These are phyloP conservation scores for Abelmoschus esculentus DNA, from an alignment of 345 rosid species.

Conservation along the genomic window DNA sequence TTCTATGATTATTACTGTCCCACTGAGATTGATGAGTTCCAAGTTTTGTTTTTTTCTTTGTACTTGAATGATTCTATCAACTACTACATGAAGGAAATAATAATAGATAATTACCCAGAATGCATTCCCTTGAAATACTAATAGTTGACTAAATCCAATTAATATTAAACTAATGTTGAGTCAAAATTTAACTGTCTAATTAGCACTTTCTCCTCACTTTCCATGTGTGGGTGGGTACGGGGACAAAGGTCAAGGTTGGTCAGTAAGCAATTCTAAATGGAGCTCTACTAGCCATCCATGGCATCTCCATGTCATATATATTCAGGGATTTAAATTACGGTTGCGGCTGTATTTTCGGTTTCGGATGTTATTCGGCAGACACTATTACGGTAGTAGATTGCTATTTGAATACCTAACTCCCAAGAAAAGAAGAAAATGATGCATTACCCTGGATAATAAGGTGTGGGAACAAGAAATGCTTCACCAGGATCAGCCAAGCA, in stretches of 20 bases:
- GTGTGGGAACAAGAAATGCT: neutral
- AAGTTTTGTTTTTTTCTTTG: neutral
- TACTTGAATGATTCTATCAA: conserved; percentile 10
- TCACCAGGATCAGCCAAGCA: conserved; percentile 4
- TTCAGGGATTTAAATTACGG: no score
- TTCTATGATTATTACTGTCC: neutral
- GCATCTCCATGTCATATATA: no score
- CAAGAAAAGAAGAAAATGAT: neutral
- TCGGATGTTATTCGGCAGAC: no score
- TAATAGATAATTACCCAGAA: neutral
- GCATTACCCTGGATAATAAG: conserved; percentile 1
- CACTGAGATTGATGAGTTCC: neutral
- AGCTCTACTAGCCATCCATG: neutral
- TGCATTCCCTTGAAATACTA: neutral
- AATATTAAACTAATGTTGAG: neutral
- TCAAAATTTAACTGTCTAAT: neutral
- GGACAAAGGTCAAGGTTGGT: neutral
- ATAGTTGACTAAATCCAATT: neutral
- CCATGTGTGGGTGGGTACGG: neutral
- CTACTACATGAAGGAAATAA: conserved; percentile 1
- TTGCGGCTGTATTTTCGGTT: no score
- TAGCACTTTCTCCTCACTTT: neutral
- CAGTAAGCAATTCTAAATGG: neutral
- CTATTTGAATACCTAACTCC: neutral
- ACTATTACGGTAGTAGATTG: no score